phyloP scores from a whole-genome alignment of 768 basidiomycete genomes.

The Holtermanniella nyarrowii region DNA sequence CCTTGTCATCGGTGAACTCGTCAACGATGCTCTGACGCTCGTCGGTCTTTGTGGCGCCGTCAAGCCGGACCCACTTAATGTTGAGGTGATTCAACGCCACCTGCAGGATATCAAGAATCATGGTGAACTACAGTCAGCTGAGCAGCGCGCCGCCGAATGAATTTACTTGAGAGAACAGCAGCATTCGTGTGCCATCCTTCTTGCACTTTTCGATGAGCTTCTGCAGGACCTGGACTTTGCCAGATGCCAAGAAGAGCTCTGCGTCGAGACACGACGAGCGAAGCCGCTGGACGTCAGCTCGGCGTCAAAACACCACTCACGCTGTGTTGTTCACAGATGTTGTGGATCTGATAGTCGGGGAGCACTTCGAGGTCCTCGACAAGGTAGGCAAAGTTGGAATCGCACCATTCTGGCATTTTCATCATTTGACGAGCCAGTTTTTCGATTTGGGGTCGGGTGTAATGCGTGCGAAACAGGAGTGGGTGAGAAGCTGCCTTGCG shows the following conservation, averaged over 20 bases:
- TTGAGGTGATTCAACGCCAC: conserved; percentile 61
- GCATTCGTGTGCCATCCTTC: conserved; percentile 61
- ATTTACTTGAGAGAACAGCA: conserved; percentile 87
- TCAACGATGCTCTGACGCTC: conserved; percentile 88
- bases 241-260: conserved; percentile 70
- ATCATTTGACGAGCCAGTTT: conserved; percentile 70
- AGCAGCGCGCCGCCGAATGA: neutral
- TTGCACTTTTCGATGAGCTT: conserved; percentile 60
- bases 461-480: conserved; percentile 81
- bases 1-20: conserved; percentile 80
- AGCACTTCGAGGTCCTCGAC: conserved; percentile 90
- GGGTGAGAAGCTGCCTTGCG: conserved; percentile 95
- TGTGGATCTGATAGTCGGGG: conserved; percentile 91
- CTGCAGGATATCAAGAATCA: conserved; percentile 87
- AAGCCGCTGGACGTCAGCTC: conserved; percentile 40
- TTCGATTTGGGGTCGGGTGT: conserved; percentile 63
- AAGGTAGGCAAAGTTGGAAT: conserved; percentile 72
- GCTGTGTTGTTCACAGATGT: conserved; percentile 76
- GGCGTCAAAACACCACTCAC: conserved; percentile 43
- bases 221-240: conserved; percentile 69
- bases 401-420: conserved; percentile 82
- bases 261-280: conserved; percentile 61
- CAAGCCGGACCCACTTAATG: conserved; percentile 70
- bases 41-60: conserved; percentile 87
- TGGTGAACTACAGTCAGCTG: conserved; percentile 64